Evolutionary conservation across 2,329 filamentous ascomycete species (phyloP), one percentile per base, ranked within the genome.

Genomic region (Keithomyces neogunnii): DNA sequence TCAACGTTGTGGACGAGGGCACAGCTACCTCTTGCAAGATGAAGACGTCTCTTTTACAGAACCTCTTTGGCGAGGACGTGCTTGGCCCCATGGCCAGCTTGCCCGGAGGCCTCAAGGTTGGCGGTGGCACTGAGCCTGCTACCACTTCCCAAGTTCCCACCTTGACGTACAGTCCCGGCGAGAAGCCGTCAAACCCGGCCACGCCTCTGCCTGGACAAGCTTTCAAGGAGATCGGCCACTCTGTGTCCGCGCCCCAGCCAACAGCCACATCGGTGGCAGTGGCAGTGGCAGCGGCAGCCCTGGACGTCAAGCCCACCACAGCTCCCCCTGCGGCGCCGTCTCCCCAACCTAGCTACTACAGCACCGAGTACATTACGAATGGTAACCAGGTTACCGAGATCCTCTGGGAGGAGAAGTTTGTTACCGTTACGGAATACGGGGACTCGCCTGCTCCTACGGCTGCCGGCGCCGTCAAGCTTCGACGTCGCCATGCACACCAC

Each of bases 1-100:
- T 96, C 69, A 72, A 76, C 49, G 73, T 95, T 51, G 82, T 91
- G 64, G 68, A 68, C 49, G 75, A 92, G 67, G 65, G 62, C 44
- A 74, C 82, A 30, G 66, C 68, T 0, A 72, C 76, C 2, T 59
- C 78, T 52, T 95, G 90, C 73, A 72, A 74, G 48, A 77, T 92
- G 62, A 48, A 56, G 45, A 59, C 77, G 1, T 63, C 78, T 1
- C 55, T 84, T 1, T 85, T 87, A 3, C 55, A 67, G 0, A 58
- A 62, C 0, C 65, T 93, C 26, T 62, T 66, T 1, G 56, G 72
- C 7, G 89, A 95, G 54, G 69, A 89, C 60, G 77, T 81, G 48
- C 59, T 66, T 2, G 78, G 81, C 8, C 72, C 78, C 5, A 67
- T 81, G 50, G 64, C 73, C 10, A 71, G 74, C 43, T 77, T 95